Evolutionary conservation across 2,329 filamentous ascomycete species (phyloP), one percentile per base, ranked within the genome.

Genomic region (Claviceps quebecensis): DNA sequence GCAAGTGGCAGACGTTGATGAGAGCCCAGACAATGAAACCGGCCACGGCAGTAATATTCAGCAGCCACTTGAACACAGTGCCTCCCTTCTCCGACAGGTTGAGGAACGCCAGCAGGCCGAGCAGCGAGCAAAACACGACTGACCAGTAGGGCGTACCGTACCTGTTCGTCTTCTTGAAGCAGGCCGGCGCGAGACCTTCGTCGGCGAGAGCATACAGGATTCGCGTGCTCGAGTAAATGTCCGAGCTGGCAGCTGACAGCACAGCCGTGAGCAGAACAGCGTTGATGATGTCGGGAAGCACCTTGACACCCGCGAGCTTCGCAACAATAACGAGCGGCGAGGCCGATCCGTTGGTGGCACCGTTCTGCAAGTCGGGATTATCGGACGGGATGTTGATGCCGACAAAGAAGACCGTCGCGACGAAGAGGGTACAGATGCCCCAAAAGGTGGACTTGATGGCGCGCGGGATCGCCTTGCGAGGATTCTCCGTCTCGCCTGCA

Each of bases 381-480:
- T 78, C 70, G 54, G 74, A 85, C 1, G 84, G 83, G 5, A 89
- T 76, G 49, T 85, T 69, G 59, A 89, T 75, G 49, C 84, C 84
- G 58, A 88, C 76, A 65, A 87, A 84, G 70, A 86, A 83, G 60
- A 82, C 71, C 52, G 74, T 79, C 48, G 73, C 66, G 48, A 83
- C 70, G 64, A 86, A 89, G 57, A 89, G 76, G 56, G 75, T 69
- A 49, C 88, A 74, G 56, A 90, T 86, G 52, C 83, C 79, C 75
- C 80, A 86, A 65, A 86, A 89, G 0, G 85, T 86, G 69, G 80
- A 84, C 49, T 78, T 77, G 60, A 89, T 86, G 23, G 86, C 86
- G 13, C 72, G 70, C 0, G 86, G 86, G 48, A 91, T 83, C 16
- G 78, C 82, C 67, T 82, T 84, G 58, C 77, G 75, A 5, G 86